Percentiles rank a stretch among this genome's conserved stretches.
These are phyloP conservation scores for Bolboschoenoplectus hybrid DNA, from an alignment of 202 grass and related monocot species.

Conservation along the genomic window DNA sequence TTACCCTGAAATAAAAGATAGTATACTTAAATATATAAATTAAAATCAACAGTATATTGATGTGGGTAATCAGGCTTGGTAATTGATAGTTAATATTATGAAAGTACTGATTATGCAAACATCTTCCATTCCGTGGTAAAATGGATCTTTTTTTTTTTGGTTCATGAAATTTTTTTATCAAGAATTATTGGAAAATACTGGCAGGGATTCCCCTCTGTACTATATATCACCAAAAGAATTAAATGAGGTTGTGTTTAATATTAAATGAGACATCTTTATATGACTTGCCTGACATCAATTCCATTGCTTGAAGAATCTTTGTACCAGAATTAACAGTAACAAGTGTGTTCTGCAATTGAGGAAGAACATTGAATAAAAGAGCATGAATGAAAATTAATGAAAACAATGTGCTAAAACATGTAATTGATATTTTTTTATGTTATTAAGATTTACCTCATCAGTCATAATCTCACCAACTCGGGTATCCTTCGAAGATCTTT, in stretches of 20 bases:
- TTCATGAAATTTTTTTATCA: background rate
- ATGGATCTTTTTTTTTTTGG: background rate
- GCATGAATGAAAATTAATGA: background rate
- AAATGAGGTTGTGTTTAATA: background rate
- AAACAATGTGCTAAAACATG: slow-evolving; percentile 15
- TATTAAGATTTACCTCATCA: slow-evolving; percentile 58
- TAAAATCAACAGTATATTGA: background rate
- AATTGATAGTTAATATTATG: background rate
- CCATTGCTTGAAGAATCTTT: slow-evolving; percentile 85
- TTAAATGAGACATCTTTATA: slow-evolving; percentile 16
- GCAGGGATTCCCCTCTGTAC: background rate
- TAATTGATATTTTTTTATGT: background rate
- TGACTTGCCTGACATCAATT: slow-evolving; percentile 77
- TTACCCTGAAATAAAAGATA: background rate
- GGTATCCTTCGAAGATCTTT: slow-evolving; percentile 56
- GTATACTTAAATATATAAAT: background rate
- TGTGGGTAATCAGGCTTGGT: background rate
- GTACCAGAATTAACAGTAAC: slow-evolving; percentile 65
- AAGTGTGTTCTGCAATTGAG: slow-evolving; percentile 56
- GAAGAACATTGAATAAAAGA: background rate
- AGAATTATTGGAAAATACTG: background rate
- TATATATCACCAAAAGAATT: background rate
- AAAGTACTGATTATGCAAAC: background rate
- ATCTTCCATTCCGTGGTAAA: background rate
- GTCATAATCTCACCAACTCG: slow-evolving; percentile 92